A percentile compares a stretch with the other conserved stretches of the same genome.
phyloP scores from a whole-genome alignment of 2,329 filamentous ascomycete genomes.

The Periconia sp. region DNA sequence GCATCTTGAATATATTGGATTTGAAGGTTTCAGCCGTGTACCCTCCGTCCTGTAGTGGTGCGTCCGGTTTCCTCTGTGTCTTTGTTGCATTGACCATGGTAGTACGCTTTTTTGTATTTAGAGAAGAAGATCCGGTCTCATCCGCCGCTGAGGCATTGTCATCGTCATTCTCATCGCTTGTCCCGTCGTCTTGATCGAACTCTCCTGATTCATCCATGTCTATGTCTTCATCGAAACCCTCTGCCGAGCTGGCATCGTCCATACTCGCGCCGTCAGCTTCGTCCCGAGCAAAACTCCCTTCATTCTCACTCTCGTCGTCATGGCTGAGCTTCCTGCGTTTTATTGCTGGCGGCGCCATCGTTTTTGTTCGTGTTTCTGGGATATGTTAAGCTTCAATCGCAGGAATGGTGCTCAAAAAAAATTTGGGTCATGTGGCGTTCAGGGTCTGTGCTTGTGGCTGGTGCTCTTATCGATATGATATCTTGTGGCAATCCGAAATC shows the following conservation, averaged over 20 bases:
- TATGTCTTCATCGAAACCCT: constrained; percentile 16
- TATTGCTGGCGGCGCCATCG: constrained; percentile 40
- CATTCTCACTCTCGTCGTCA: constrained; percentile 32
- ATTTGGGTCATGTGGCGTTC: constrained; percentile 7
- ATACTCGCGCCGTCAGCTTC: constrained; percentile 12
- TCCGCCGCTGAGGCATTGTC: constrained; percentile 14
- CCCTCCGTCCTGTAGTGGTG: constrained; percentile 37
- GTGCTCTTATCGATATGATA: constrained; percentile 36
- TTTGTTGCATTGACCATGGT: constrained; percentile 12
- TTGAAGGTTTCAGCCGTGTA: constrained; percentile 62
- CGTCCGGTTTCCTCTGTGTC: constrained; percentile 23
- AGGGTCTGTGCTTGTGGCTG: constrained; percentile 16
- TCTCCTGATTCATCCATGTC: constrained; percentile 1
- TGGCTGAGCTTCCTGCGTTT: constrained; percentile 54
- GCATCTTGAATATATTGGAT: constrained; percentile 67
- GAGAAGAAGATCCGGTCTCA: background rate
- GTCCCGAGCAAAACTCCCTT: constrained; percentile 27
- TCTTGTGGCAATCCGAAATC: constrained; percentile 31
- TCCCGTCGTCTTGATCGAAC: constrained; percentile 15
- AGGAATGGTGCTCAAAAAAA: background rate
- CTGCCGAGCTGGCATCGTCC: constrained; percentile 12
- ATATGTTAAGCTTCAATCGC: background rate
- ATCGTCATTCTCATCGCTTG: constrained; percentile 12
- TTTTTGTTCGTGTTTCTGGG: constrained; percentile 5
- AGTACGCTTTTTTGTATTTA: constrained; percentile 8